A percentile compares a stretch with the other conserved stretches of the same genome.
Evolutionary conservation across 2,329 filamentous ascomycete species (phyloP).

Genomic region (Blastomyces silverae): DNA sequence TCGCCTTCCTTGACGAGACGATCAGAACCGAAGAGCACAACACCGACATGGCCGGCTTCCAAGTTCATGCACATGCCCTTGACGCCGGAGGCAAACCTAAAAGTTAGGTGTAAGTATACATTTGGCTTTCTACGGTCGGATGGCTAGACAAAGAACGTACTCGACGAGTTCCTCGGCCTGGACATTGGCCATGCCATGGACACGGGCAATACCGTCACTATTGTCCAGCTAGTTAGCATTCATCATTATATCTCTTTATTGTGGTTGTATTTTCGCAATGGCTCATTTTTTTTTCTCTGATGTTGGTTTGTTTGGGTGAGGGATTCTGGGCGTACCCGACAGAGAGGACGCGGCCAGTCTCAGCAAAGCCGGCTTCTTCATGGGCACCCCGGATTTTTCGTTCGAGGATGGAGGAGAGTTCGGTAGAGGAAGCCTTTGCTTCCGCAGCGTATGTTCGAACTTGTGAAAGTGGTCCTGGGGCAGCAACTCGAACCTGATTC

Average conservation of each 20-base stretch:
- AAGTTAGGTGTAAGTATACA: constrained; percentile 25
- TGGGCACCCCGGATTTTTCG: constrained; percentile 98
- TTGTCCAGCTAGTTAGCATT: constrained; percentile 20
- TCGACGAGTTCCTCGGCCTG: constrained; percentile 99
- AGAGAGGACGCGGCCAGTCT: constrained; percentile 97
- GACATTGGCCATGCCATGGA: constrained; percentile 99
- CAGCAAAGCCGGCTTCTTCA: constrained; percentile 91
- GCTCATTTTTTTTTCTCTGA: constrained; percentile 24
- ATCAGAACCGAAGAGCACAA: constrained; percentile 99
- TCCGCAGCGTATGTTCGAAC: constrained; percentile 85
- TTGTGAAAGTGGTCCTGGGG: constrained; percentile 68
- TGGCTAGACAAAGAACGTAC: constrained; percentile 54
- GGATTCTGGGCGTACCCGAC: constrained; percentile 71
- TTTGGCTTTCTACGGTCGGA: constrained; percentile 19
- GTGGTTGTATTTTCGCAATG: background rate
- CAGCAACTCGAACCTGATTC: constrained; percentile 72
- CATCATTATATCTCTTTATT: background rate
- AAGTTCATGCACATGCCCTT: constrained; percentile 99
- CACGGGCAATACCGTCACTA: constrained; percentile 99
- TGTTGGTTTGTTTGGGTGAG: constrained; percentile 14
- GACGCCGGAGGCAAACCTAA: constrained; percentile 96
- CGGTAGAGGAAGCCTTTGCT: constrained; percentile 90
- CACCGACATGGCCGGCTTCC: constrained; percentile 99
- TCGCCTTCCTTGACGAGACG: constrained; percentile 99
- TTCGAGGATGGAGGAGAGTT: constrained; percentile 99